Conservation (phyloP, 106 monocot species). For the Dioscorea zingiberensis region DNA sequence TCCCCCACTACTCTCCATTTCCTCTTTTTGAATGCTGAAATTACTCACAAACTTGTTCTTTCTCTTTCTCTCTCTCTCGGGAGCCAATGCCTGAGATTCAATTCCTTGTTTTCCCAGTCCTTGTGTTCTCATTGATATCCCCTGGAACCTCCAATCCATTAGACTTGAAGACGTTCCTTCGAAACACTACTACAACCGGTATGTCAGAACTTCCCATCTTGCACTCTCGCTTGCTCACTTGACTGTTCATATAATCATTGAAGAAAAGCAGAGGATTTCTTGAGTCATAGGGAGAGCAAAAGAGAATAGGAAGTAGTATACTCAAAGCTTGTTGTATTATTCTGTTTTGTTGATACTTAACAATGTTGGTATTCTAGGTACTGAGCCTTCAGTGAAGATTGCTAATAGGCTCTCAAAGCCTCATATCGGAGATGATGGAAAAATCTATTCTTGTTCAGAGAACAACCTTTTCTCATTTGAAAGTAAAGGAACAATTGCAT, state of each 20-base stretch:
- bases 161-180: neutral
- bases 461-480: slow-evolving; percentile 55
- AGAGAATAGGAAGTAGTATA: no score
- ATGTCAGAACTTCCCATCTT: neutral
- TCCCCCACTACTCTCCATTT: neutral
- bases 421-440: slow-evolving; percentile 45
- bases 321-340: no score
- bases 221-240: neutral
- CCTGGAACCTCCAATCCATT: neutral
- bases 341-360: neutral
- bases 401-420: slow-evolving; percentile 26
- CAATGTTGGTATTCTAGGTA: slow-evolving; percentile 14
- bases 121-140: neutral
- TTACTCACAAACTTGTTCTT: neutral
- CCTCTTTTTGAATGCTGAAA: neutral
- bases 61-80: neutral
- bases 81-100: neutral
- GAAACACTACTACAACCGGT: neutral
- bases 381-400: neutral
- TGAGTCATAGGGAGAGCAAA: no score
- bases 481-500: slow-evolving; percentile 46
- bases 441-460: slow-evolving; percentile 56
- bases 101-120: neutral
- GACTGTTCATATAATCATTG: no score
- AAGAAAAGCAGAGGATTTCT: no score